Conservation (phyloP, 163 green algal genomes). For the Coccomyxa subellipsoidea region DNA sequence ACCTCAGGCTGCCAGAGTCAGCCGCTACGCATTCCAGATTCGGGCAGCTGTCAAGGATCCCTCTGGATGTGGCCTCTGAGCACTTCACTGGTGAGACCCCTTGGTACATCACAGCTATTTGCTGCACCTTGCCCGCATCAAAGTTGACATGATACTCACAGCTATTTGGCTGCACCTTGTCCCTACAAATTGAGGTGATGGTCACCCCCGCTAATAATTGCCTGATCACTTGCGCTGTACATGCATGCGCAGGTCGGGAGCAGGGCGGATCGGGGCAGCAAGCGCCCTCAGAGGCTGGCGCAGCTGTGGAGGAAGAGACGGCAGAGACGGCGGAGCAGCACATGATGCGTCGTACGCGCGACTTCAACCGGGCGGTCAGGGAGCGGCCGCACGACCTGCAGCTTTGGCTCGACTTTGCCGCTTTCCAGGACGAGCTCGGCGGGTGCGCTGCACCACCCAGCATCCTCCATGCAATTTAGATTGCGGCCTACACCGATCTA, state of each 20-base stretch:
- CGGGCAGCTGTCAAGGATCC: not conserved
- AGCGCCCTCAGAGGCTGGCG: not conserved
- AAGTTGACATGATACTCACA: too few relatives aligned
- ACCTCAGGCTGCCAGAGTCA: not conserved
- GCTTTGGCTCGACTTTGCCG: slow-evolving; percentile 81
- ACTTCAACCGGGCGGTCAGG: slow-evolving; percentile 67
- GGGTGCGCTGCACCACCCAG: not conserved
- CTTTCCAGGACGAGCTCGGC: slow-evolving; percentile 60
- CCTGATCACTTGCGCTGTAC: too few relatives aligned
- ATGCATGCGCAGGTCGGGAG: not conserved
- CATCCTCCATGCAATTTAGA: too few relatives aligned
- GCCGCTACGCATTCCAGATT: not conserved
- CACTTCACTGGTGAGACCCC: not conserved
- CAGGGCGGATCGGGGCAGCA: not conserved
- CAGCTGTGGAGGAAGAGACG: not conserved
- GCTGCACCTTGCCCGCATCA: too few relatives aligned
- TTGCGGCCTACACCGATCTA: too few relatives aligned
- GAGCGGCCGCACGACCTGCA: slow-evolving; percentile 61
- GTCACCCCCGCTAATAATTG: too few relatives aligned
- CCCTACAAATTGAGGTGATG: too few relatives aligned
- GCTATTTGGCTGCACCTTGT: too few relatives aligned
- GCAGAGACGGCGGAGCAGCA: slow-evolving; percentile 46
- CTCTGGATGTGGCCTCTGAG: not conserved
- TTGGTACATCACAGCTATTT: too few relatives aligned
- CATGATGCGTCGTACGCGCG: slow-evolving; percentile 59